Evolutionary conservation across 2,329 filamentous ascomycete genomes (phyloP), one percentile per base, ranked within the genome.

Genomic region (Fusarium clavum): DNA sequence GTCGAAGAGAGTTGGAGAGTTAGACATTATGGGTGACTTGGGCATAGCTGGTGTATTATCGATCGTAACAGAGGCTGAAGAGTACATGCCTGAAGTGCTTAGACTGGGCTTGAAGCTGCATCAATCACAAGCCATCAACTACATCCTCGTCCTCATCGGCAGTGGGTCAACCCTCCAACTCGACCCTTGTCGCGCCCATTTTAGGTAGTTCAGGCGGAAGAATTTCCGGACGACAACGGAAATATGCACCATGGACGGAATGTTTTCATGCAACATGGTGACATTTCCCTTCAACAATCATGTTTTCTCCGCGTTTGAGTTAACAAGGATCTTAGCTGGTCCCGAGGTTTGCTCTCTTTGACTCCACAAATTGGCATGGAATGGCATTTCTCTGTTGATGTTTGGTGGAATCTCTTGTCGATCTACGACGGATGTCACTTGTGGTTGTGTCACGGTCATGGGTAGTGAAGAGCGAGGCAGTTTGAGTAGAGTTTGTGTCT

Each of bases 111-210:
- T 60, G 57, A 27, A 30, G 38, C 22, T 22, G 41, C 46, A 38
- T 43, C 55, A 64, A 62, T 75, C 73, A 68, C 73, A 57, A 66
- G 68, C 70, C 44, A 67, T 65, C 59, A 48, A 59, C 60, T 48
- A 54, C 58, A 57, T 67, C 6, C 57, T 57, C 48, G 43, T 55
- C 9, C 57, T 57, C 48, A 25, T 55, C 38, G 43, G 27, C n/a
- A 53, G 48, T 30, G 73, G 67, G 71, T 60, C 53, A 54, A 45
- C 32, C 43, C 49, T 27, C 24, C 45, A 47, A 58, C 45, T 69
- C 62, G 56, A 73, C 66, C 69, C 61, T 52, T 49, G 49, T 43
- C 54, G 24, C 45, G 41, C 57, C 34, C 53, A 49, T 53, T 46
- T 46, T 34, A 43, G 61, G 69, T 47, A 70, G 46, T 56, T 67